Evolutionary conservation across 306 rosid species (phyloP).

Genomic region (Cucurbita pepo): DNA sequence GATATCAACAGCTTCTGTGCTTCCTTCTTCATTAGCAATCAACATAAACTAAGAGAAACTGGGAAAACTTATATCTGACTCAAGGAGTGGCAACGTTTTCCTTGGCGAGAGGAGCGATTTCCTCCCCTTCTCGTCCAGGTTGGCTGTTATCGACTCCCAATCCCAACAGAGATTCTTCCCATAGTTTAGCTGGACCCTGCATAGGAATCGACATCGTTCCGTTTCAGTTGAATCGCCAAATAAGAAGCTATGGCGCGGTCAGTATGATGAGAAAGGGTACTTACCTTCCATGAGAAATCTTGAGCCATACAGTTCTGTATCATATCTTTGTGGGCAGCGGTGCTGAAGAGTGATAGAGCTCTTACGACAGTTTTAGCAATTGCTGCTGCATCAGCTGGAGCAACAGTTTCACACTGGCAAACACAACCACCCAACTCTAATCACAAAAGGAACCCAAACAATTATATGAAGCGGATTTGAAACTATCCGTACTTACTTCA

Average conservation of each 20-base stretch:
- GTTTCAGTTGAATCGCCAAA: background rate
- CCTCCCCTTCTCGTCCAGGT: slow-evolving; percentile 63
- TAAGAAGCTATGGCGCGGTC: background rate
- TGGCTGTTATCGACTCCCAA: slow-evolving; percentile 46
- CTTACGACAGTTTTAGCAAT: slow-evolving; percentile 15
- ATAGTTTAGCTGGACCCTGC: slow-evolving; percentile 68
- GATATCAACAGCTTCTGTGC: no score
- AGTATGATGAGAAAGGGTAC: background rate
- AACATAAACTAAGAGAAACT: slow-evolving; percentile 1
- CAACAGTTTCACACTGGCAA: slow-evolving; percentile 24
- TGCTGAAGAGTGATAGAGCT: slow-evolving; percentile 17
- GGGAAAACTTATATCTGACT: background rate
- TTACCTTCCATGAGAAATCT: slow-evolving; percentile 41
- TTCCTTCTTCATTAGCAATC: background rate
- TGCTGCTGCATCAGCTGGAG: slow-evolving; percentile 26
- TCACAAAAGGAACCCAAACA: no score
- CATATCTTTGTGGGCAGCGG: slow-evolving; percentile 22
- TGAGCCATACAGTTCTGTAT: slow-evolving; percentile 34
- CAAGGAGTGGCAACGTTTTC: slow-evolving; percentile 65
- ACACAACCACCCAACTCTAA: background rate
- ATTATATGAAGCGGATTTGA: background rate
- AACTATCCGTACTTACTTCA: slow-evolving; percentile 14
- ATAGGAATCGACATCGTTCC: background rate
- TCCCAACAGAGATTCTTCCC: slow-evolving; percentile 62
- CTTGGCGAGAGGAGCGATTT: slow-evolving; percentile 66